Evolutionary conservation across 75 land plant genomes (phyloP), one percentile per base, ranked within the genome.

Genomic region (Ceratopteris richardii): DNA sequence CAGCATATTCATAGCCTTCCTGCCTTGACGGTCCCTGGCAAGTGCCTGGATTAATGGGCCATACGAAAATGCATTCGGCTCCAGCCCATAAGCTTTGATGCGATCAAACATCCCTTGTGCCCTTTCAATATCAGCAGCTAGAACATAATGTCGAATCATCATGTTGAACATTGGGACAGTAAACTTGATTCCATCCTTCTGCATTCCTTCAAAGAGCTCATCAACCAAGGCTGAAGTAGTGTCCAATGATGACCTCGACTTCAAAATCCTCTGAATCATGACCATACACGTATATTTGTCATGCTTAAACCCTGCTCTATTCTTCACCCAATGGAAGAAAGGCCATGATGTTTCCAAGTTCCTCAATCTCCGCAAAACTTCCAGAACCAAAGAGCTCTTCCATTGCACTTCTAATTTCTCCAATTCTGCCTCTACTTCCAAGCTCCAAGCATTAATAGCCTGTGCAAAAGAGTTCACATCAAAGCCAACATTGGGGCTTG

Each of bases 261-360:
- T 52, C 28, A 52, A 52, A 52, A 52, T 52, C 27, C 54, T 52
- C 54, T 52, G 54, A 52, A 52, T 52, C 54, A 52, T 52, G 24
- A 23, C 28, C 54, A 52, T 52, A 24, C 54, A 52, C 3, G 24
- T 23, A 26, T 52, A 52, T 3, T 12, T 26, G 54, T 52, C 54
- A 52, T 52, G 54, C 14, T 52, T 52, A 23, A 23, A 52, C 1
- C 54, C 54, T 24, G 54, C 28, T 24, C 54, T 52, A 52, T 2
- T 52, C 28, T 52, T 52, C 54, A 52, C 54, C 54, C 54, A 52
- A 24, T 52, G 54, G 54, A 52, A 52, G 14, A 52, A 52, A 4
- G 54, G 54, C 54, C 54, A 52, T 5, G 54, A 22, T 3, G 54
- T 52, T 24, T 52, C 54, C 29, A 52, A 26, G 25, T 26, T 52